Conservation (phyloP, 1,139 yeast species). For the Saccharomyces hybrid region DNA sequence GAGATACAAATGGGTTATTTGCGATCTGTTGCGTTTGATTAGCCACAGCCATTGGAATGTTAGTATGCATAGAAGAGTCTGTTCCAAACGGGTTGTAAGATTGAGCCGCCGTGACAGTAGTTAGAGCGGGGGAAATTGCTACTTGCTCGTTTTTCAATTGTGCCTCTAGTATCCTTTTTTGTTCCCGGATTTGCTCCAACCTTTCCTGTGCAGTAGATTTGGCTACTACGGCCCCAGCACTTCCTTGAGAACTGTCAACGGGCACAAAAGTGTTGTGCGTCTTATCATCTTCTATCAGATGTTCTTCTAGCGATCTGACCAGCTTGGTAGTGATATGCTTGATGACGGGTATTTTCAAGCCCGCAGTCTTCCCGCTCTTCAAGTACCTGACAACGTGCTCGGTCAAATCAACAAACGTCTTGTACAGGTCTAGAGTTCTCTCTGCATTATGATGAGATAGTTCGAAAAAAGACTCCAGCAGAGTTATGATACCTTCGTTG, state of each 20-base stretch:
- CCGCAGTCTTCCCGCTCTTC: slow-evolving; percentile 84
- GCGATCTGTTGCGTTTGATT: slow-evolving; percentile 15
- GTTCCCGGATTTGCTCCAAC: slow-evolving; percentile 25
- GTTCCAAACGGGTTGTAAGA: slow-evolving; percentile 20
- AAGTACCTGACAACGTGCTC: slow-evolving; percentile 80
- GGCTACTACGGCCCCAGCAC: slow-evolving; percentile 5
- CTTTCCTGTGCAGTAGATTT: slow-evolving; percentile 20
- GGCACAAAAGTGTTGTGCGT: slow-evolving; percentile 10
- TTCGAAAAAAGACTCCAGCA: slow-evolving; percentile 90
- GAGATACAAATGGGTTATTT: slow-evolving; percentile 18
- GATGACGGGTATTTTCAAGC: slow-evolving; percentile 89
- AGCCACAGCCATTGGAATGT: slow-evolving; percentile 8
- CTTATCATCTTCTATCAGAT: slow-evolving; percentile 28
- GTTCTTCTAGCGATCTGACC: slow-evolving; percentile 82
- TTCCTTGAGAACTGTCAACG: slow-evolving; percentile 10
- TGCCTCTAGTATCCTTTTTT: slow-evolving; percentile 23
- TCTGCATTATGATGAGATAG: slow-evolving; percentile 81
- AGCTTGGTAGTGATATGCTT: slow-evolving; percentile 95
- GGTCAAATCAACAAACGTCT: slow-evolving; percentile 77
- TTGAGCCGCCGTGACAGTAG: slow-evolving; percentile 19
- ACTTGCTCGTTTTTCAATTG: slow-evolving; percentile 25
- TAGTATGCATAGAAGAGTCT: slow-evolving; percentile 7
- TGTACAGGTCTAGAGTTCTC: slow-evolving; percentile 75
- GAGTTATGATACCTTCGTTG: slow-evolving; percentile 90
- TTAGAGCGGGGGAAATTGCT: slow-evolving; percentile 21